phyloP scores from a whole-genome alignment of 495 filamentous ascomycete species.

The Aspergillus olivimuriae region DNA sequence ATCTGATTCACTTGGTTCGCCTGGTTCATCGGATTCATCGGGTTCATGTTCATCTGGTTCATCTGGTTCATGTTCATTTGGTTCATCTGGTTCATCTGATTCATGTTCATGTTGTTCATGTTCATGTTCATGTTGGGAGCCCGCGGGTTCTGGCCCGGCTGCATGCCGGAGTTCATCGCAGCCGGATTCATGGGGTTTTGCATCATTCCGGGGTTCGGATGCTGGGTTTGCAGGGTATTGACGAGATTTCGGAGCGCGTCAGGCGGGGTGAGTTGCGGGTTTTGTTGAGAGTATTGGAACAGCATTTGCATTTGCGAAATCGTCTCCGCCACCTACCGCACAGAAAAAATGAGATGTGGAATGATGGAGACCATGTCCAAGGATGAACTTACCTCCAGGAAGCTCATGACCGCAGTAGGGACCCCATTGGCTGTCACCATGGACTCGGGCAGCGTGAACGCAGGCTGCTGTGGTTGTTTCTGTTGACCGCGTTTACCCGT shows the following conservation, averaged over 20 bases:
- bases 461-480: constrained; percentile 42
- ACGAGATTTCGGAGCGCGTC: constrained; percentile 58
- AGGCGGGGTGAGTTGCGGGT: constrained; percentile 53
- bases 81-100: too few relatives aligned
- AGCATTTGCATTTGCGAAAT: constrained; percentile 67
- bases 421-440: constrained; percentile 59
- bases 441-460: constrained; percentile 56
- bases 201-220: constrained; percentile 25
- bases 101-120: too few relatives aligned
- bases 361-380: too few relatives aligned
- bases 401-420: constrained; percentile 50
- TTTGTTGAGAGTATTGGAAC: constrained; percentile 53
- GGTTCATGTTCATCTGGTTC: constrained; percentile 14
- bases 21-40: constrained; percentile 29
- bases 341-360: too few relatives aligned
- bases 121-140: constrained; percentile 16
- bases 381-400: constrained; percentile 65
- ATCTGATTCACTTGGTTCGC: constrained; percentile 11
- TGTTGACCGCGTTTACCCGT: constrained; percentile 47
- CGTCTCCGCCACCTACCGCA: constrained; percentile 59
- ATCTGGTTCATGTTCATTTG: constrained; percentile 23
- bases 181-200: constrained; percentile 29
- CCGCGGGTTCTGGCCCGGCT: constrained; percentile 31
- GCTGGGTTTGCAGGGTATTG: constrained; percentile 28
- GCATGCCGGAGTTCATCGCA: constrained; percentile 27